These are phyloP conservation scores for Telfairia occidentalis DNA, from an alignment of 331 rosid genomes.

Conservation along the genomic window DNA sequence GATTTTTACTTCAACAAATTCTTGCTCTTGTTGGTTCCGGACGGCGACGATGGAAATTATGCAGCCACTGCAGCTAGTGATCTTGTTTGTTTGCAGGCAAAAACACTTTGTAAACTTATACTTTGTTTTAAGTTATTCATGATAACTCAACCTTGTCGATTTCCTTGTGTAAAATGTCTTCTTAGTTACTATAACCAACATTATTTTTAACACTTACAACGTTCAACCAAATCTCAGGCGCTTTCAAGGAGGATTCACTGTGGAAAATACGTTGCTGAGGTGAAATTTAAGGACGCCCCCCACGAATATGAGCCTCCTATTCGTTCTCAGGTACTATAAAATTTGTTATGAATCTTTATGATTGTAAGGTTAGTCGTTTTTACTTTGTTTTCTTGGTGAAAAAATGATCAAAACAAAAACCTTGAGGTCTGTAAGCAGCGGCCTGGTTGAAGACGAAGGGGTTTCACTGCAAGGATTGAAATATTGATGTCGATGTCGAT, in stretches of 20 bases:
- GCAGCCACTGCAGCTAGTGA: conserved; percentile 79
- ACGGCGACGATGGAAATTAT: conserved; percentile 80
- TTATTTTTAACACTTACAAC: background rate
- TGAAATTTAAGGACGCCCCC: conserved; percentile 67
- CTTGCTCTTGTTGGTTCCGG: conserved; percentile 45
- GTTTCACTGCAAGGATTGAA: too few species aligned
- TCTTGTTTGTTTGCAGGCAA: conserved; percentile 85
- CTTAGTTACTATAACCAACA: background rate
- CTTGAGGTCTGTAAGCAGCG: background rate
- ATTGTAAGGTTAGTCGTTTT: background rate
- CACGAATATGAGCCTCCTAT: conserved; percentile 61
- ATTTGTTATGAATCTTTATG: background rate
- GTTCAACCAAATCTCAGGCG: conserved; percentile 36
- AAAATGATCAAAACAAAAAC: background rate
- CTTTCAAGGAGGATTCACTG: conserved; percentile 83
- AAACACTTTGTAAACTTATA: background rate
- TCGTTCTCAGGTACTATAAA: conserved; percentile 45
- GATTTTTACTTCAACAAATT: conserved; percentile 44
- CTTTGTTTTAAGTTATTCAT: background rate
- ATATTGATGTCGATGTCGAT: too few species aligned
- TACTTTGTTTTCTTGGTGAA: background rate
- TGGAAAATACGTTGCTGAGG: conserved; percentile 92
- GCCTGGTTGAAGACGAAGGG: background rate
- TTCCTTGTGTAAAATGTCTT: background rate
- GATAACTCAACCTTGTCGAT: background rate